phyloP scores from a whole-genome alignment of 2,329 filamentous ascomycete species.

The Neofusicoccum laricinum region DNA sequence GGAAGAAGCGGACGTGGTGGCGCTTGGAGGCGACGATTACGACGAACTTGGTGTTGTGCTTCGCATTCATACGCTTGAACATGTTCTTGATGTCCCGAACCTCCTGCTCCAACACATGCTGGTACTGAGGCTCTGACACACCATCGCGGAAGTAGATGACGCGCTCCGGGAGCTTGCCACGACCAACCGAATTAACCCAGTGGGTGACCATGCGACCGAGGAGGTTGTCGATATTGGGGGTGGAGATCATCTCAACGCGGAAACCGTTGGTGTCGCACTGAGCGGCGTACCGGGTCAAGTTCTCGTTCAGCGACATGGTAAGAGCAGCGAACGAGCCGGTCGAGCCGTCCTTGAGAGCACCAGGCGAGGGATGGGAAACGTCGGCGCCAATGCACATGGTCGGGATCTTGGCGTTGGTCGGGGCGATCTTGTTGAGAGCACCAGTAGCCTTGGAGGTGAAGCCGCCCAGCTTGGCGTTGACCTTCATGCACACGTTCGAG shows the following conservation, averaged over 20 bases:
- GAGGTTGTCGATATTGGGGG: conserved; percentile 63
- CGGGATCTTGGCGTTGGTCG: conserved; percentile 19
- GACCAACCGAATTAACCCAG: conserved; percentile 60
- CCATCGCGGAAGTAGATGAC: conserved; percentile 94
- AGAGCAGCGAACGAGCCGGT: conserved; percentile 80
- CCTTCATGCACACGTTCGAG: conserved; percentile 93
- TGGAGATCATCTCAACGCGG: conserved; percentile 74
- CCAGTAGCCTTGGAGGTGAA: conserved; percentile 58
- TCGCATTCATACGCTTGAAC: conserved; percentile 28
- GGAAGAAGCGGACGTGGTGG: conserved; percentile 92
- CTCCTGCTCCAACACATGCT: conserved; percentile 76
- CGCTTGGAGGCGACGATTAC: conserved; percentile 90
- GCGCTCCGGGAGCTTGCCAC: conserved; percentile 61
- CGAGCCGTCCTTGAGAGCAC: conserved; percentile 37
- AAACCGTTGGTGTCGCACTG: conserved; percentile 79
- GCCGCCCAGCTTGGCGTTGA: conserved; percentile 93
- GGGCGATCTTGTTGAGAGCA: conserved; percentile 30
- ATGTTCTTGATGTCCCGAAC: conserved; percentile 63
- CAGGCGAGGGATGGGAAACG: conserved; percentile 79
- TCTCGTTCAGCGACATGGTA: conserved; percentile 74
- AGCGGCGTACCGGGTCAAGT: conserved; percentile 70
- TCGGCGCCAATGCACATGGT: conserved; percentile 90
- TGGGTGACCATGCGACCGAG: conserved; percentile 61
- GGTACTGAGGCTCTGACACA: conserved; percentile 82
- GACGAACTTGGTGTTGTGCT: conserved; percentile 63